phyloP scores from a whole-genome alignment of 1,139 yeast genomes.

The Kodamaea anthophila region DNA sequence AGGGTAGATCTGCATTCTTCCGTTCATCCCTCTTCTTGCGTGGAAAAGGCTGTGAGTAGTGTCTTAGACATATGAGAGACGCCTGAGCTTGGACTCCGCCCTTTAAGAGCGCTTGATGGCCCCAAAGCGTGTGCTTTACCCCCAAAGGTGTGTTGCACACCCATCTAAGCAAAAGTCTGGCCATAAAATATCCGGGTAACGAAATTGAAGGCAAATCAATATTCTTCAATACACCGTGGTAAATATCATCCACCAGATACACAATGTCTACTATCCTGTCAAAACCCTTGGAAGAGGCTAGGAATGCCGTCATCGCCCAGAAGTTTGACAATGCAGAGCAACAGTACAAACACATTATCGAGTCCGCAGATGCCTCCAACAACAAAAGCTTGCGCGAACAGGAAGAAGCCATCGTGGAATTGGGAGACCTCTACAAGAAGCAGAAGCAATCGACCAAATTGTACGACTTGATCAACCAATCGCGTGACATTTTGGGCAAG shows the following conservation, averaged over 20 bases:
- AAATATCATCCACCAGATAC: slow-evolving; percentile 13
- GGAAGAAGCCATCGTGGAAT: slow-evolving; percentile 57
- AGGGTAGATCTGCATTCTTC: slow-evolving; percentile 25
- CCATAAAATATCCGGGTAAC: slow-evolving; percentile 4
- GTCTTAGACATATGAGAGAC: background rate
- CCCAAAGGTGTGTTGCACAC: no score
- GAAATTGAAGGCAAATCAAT: slow-evolving; percentile 4
- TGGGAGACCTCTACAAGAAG: slow-evolving; percentile 53
- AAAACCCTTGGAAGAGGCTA: slow-evolving; percentile 48
- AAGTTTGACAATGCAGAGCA: slow-evolving; percentile 53
- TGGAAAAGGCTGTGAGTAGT: slow-evolving; percentile 6
- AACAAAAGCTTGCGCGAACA: slow-evolving; percentile 38
- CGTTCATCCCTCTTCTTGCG: slow-evolving; percentile 19
- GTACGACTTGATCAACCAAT: slow-evolving; percentile 56
- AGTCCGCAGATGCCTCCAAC: slow-evolving; percentile 30
- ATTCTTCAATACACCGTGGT: background rate
- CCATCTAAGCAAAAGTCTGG: no score
- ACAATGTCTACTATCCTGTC: slow-evolving; percentile 13
- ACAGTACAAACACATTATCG: slow-evolving; percentile 41
- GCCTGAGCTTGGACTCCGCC: no score
- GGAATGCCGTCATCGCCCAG: slow-evolving; percentile 44
- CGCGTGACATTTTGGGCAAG: slow-evolving; percentile 61
- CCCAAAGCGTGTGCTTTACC: no score
- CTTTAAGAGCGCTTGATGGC: no score
- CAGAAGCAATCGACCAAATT: slow-evolving; percentile 46